Base-by-base conservation (phyloP, 164 flowering plant species). In the Stephania cephalantha region DNA sequence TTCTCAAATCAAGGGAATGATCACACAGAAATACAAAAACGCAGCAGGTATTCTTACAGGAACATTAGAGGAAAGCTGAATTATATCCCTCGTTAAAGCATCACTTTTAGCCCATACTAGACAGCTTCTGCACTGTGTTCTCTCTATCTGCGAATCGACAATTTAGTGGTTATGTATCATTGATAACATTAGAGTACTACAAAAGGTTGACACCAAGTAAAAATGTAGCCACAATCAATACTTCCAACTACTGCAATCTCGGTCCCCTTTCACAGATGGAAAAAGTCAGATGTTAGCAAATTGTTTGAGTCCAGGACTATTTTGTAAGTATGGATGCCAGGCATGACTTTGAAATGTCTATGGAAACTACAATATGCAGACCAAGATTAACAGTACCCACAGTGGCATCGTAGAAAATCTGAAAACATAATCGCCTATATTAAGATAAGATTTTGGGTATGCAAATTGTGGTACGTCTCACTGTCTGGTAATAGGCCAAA, bases 21-120 rank as follows among this genome's bases (percentile, higher is more conserved):
- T 4, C 29, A 9, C 18, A 25, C 13, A 22, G 20, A 71, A 69
- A 22, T 22, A 31, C 30, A 50, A 58, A 58, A 5, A 35, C 52
- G 13, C n/a, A 58, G 73, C 44, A 46, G 30, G 7, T 35, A 71
- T 77, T 61, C 82, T 85, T 79, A 92, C 98, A 85, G 70, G 71
- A 22, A 84, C 74, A 75, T 89, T 84, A 25, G 90, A 61, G 44
- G 95, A 85, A 30, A 83, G 81, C 78, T 81, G 88, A 74, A 91
- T 88, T 31, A 92, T 76, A 46, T 93, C 97, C 83, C 94, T 88
- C 6, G 80, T 93, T 74, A 95, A 74, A 72, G 18, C 82, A 79
- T 95, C 99, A 71, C 97, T 93, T 88, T 95, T 95, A 6, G 97
- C 90, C 99, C 99, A 95, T n/a, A 95, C 84, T 75, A 95, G 75